Evolutionary conservation across 768 basidiomycete species (phyloP), one percentile per base, ranked within the genome.

Genomic region (Trametes gibbosa): DNA sequence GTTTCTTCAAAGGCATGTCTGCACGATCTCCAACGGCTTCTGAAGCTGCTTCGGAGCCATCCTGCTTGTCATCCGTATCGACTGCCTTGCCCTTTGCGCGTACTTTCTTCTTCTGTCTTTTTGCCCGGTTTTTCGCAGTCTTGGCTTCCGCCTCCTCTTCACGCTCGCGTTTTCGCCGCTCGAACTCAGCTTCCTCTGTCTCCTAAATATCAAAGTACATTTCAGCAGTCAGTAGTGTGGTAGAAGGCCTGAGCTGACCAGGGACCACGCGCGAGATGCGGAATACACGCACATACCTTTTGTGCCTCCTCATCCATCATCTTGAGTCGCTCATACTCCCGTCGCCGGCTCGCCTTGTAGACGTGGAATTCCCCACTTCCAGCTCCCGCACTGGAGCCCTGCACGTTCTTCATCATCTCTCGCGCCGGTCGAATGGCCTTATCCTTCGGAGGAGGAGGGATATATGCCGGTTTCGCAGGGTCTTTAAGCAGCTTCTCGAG

Each of bases 361-460:
- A 99, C 97, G 70, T 99, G 97, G 69, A 98, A 98, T 73, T 96
- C 95, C 42, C 96, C 96, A 56, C 91, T 93, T 50, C 97, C 97
- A 17, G 97, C 97, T 45, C 96, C 97, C 7, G 97, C 95, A 72
- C 92, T 93, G 16, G 92, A 95, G 0, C 97, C 97, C 73, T 98
- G 95, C 7, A 99, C 96, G 66, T 98, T 98, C 81, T 97, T 98
- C 92, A 99, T 98, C 92, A 94, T 94, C 72, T 94, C 97, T 49
- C 92, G 80, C 9, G 95, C 80, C 1, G 95, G 79, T 19, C 94
- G 79, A 29, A 98, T 78, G 0, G 79, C 80, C 77, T 92, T 95
- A 62, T 91, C 89, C 72, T 91, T 90, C 5, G 89, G 88, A 1
- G 90, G 79, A n/a, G 81, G 67, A 1, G 95, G 93, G 10, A 98